Evolutionary conservation across 2,329 filamentous ascomycete species (phyloP), one percentile per base, ranked within the genome.

Genomic region (Delphinella strobiligena): DNA sequence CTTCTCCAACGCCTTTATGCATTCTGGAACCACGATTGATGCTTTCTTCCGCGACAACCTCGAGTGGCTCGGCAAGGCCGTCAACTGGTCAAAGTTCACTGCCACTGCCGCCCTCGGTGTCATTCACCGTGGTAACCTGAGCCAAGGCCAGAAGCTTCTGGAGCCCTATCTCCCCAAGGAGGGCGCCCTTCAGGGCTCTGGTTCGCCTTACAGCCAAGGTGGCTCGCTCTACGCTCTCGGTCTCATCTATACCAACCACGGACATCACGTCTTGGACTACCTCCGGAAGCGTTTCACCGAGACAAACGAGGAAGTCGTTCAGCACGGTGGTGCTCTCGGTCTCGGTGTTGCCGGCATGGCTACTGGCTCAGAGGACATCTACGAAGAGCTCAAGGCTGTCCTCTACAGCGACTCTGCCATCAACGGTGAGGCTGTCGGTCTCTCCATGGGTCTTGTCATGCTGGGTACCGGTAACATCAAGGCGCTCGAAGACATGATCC

Each of bases 61-160:
- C 17, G 91, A 98, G 49, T 98, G 91, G 91, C 67, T 98, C 3
- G 88, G 89, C 45, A 98, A 96, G 68, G 91, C 91, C 18, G 87
- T 96, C 35, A 98, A 98, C 67, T 98, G 91, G 91, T 95, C 88
- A 45, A 98, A 98, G 60, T 98, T 98, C 60, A 95, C 91, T 1
- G 91, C 91, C 11, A 98, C 91, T 4, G 91, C 91, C 41, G 91
- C 91, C 5, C 70, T 98, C 4, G 91, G 91, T 60, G 91, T 96
- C 37, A 95, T 98, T 47, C 91, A 98, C 61, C 82, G 87, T 34
- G 91, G 91, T 41, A 98, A 98, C 61, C 71, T 98, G 43, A 83
- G 82, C 17, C 89, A 98, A 55, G 91, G 88, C 1, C 79, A 87
- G 55, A 94, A 94, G 65, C 74, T 98, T 2, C 72, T 98, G 11